Percentiles rank a stretch among this genome's conserved stretches.
These are phyloP conservation scores for Neurospora cerealis DNA, from an alignment of 495 filamentous ascomycete species.

Conservation along the genomic window DNA sequence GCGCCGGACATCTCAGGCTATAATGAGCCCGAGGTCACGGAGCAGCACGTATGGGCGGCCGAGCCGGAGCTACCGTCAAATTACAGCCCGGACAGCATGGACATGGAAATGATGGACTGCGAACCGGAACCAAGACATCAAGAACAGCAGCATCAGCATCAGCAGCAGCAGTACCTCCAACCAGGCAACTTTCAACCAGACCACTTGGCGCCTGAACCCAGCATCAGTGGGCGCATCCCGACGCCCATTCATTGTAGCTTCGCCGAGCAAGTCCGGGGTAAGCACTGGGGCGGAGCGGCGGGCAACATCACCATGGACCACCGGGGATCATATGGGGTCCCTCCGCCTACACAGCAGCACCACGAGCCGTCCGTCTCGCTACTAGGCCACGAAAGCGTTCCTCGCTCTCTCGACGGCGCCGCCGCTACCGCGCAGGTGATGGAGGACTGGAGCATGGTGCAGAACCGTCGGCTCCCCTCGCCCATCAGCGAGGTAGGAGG, in stretches of 20 bases:
- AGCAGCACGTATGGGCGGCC: constrained; percentile 15
- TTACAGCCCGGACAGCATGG: constrained; percentile 9
- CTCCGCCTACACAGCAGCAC: constrained; percentile 25
- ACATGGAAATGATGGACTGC: constrained; percentile 27
- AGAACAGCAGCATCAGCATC: constrained; percentile 16
- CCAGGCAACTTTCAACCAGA: constrained; percentile 20
- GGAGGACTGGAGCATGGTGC: constrained; percentile 37
- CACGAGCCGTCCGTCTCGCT: constrained; percentile 1
- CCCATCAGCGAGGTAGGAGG: constrained; percentile 61
- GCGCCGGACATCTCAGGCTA: constrained; percentile 29
- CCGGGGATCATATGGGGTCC: constrained; percentile 5
- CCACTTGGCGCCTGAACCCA: constrained; percentile 8
- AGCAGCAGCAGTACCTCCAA: constrained; percentile 15
- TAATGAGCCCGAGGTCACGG: constrained; percentile 11
- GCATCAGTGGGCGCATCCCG: constrained; percentile 34
- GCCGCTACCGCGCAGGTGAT: constrained; percentile 18
- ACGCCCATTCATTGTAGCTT: constrained; percentile 45
- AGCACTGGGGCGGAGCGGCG: constrained; percentile 26
- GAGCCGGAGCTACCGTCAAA: constrained; percentile 13
- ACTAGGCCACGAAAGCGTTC: constrained; percentile 19
- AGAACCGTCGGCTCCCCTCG: constrained; percentile 52
- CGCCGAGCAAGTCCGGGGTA: constrained; percentile 35
- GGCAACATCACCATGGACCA: constrained; percentile 9
- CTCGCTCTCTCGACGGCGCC: constrained; percentile 27
- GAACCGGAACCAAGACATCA: constrained; percentile 27